These are phyloP conservation scores for Whalleya microplaca DNA, from an alignment of 2,329 filamentous ascomycete genomes.

Conservation along the genomic window DNA sequence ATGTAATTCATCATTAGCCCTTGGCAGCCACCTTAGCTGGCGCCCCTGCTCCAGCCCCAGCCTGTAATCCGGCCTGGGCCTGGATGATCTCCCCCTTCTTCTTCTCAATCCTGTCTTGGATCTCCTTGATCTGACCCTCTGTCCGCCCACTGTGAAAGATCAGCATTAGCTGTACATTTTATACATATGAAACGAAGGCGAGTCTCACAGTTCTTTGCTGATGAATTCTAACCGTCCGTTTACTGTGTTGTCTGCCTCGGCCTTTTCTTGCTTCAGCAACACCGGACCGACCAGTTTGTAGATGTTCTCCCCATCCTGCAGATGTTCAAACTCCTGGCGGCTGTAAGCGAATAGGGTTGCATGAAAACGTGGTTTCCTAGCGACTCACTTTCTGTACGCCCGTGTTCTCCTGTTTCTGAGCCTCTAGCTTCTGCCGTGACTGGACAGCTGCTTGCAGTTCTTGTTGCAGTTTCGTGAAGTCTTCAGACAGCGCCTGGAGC, in stretches of 20 bases:
- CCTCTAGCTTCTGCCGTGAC: constrained; percentile 88
- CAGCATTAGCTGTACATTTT: background rate
- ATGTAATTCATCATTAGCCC: constrained; percentile 15
- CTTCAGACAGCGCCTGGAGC: constrained; percentile 82
- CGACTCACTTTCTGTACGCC: constrained; percentile 77
- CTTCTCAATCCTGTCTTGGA: constrained; percentile 59
- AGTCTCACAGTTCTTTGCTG: constrained; percentile 81
- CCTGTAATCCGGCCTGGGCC: constrained; percentile 54
- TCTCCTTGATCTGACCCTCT: constrained; percentile 58
- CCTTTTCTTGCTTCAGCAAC: constrained; percentile 89
- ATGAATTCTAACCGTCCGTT: constrained; percentile 92
- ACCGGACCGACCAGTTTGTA: constrained; percentile 96
- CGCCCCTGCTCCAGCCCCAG: constrained; percentile 39
- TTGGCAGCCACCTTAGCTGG: constrained; percentile 37
- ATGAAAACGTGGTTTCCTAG: background rate
- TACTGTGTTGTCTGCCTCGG: constrained; percentile 88
- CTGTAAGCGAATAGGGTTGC: background rate
- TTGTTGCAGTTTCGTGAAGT: constrained; percentile 85
- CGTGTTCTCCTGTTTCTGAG: constrained; percentile 90
- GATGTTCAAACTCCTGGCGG: constrained; percentile 74
- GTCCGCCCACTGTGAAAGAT: constrained; percentile 30
- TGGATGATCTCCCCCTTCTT: constrained; percentile 65
- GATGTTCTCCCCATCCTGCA: constrained; percentile 83
- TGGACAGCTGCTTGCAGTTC: constrained; percentile 79
- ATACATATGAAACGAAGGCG: background rate